Percentiles rank a stretch among this genome's conserved stretches.
Conservation (phyloP, 805 yeast genomes). For the Cyberlindnera amylophila region DNA sequence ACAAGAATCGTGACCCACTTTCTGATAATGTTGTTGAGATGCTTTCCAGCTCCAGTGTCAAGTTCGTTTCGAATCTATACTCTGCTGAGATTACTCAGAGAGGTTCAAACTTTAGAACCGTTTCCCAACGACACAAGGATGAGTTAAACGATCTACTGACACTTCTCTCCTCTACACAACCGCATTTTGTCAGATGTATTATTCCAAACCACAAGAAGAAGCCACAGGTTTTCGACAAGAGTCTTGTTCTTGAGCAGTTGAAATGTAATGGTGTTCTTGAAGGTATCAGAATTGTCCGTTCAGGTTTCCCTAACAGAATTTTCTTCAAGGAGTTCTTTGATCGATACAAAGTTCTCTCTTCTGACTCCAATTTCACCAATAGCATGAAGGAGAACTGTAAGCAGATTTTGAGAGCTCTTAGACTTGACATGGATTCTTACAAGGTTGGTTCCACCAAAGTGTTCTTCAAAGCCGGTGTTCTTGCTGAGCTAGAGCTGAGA, state of each 20-base stretch:
- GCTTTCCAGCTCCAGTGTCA: constrained; percentile 52
- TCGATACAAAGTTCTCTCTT: constrained; percentile 69
- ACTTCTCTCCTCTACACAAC: constrained; percentile 76
- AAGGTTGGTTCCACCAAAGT: constrained; percentile 92
- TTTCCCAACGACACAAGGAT: constrained; percentile 84
- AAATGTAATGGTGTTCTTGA: constrained; percentile 97
- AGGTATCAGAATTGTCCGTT: constrained; percentile 94
- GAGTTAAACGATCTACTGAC: constrained; percentile 70
- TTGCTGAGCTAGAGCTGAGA: constrained; percentile 79
- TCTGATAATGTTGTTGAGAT: constrained; percentile 68
- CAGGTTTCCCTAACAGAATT: constrained; percentile 94
- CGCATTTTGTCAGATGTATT: constrained; percentile 96
- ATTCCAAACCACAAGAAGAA: constrained; percentile 79
- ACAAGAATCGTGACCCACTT: constrained; percentile 91
- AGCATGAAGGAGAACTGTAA: constrained; percentile 68
- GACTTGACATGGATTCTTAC: constrained; percentile 70
- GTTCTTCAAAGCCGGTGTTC: constrained; percentile 93
- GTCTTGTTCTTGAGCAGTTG: constrained; percentile 78
- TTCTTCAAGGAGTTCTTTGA: constrained; percentile 74
- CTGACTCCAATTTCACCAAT: constrained; percentile 37
- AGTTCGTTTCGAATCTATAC: constrained; percentile 56
- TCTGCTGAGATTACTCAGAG: constrained; percentile 33
- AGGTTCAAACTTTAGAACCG: constrained; percentile 59
- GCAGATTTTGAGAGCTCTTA: constrained; percentile 56
- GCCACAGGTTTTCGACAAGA: constrained; percentile 68